A percentile compares a stretch with the other conserved stretches of the same genome.
These are phyloP conservation scores for Dicorynia guianensis DNA, from an alignment of 306 rosid species.

Conservation along the genomic window DNA sequence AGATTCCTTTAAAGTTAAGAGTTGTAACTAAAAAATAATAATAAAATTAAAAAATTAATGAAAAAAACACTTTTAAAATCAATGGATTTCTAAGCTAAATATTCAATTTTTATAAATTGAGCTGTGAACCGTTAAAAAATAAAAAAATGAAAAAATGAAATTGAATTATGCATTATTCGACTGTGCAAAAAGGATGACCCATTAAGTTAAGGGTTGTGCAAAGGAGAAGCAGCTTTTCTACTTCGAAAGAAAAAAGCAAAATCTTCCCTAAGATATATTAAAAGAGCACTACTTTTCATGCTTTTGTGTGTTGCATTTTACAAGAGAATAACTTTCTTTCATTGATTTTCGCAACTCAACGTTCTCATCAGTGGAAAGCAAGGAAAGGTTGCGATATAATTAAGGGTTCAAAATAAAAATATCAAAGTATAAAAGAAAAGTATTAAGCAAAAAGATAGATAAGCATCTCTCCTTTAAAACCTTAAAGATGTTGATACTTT, in stretches of 20 bases:
- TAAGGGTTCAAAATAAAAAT: slow-evolving; percentile 45
- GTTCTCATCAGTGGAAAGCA: slow-evolving; percentile 68
- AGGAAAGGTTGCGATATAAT: slow-evolving; percentile 56
- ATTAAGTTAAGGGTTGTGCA: slow-evolving; percentile 68
- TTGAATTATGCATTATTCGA: slow-evolving; percentile 42
- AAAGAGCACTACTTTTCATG: slow-evolving; percentile 79
- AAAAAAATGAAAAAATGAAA: no score
- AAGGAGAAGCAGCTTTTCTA: slow-evolving; percentile 71
- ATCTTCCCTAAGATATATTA: slow-evolving; percentile 72
- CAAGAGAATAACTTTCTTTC: slow-evolving; percentile 67
- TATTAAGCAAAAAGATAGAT: slow-evolving; percentile 49
- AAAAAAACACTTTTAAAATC: no score
- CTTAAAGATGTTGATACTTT: slow-evolving; percentile 66
- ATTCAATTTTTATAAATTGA: no score
- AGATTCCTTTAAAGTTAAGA: no score
- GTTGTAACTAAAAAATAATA: no score
- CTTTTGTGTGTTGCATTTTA: slow-evolving; percentile 50
- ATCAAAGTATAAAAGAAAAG: slow-evolving; percentile 35
- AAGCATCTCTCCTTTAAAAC: slow-evolving; percentile 69
- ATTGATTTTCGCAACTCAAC: slow-evolving; percentile 72
- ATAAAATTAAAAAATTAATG: no score
- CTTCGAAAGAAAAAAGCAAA: slow-evolving; percentile 64
- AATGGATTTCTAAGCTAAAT: no score
- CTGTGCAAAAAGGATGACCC: slow-evolving; percentile 59
- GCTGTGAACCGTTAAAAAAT: no score